Percentiles rank a stretch among this genome's conserved stretches.
Evolutionary conservation across 768 basidiomycete species (phyloP).

Genomic region (Boletus vermiculosoides): DNA sequence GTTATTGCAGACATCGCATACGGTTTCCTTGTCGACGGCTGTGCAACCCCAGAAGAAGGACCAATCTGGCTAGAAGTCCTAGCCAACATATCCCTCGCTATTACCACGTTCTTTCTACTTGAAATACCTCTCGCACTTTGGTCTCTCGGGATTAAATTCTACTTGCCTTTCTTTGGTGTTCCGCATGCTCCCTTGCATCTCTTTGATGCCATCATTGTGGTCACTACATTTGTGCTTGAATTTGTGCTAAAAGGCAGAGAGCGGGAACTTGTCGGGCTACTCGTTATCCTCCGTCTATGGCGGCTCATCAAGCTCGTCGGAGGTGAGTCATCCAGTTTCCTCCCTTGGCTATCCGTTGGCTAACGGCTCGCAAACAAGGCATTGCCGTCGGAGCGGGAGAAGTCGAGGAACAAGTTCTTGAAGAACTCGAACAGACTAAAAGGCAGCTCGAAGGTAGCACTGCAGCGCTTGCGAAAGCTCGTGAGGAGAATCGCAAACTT

Average conservation of each 20-base stretch:
- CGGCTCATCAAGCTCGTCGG: slow-evolving; percentile 73
- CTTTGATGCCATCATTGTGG: slow-evolving; percentile 70
- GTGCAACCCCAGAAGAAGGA: slow-evolving; percentile 43
- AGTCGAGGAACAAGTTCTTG: slow-evolving; percentile 52
- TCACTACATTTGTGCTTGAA: slow-evolving; percentile 74
- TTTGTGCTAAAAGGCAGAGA: slow-evolving; percentile 64
- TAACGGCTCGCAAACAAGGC: slow-evolving; percentile 40
- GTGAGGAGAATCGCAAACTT: slow-evolving; percentile 56
- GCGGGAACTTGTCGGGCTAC: slow-evolving; percentile 65
- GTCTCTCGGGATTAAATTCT: slow-evolving; percentile 61
- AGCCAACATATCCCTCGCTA: slow-evolving; percentile 58
- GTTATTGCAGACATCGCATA: slow-evolving; percentile 74
- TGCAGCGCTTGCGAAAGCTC: slow-evolving; percentile 43
- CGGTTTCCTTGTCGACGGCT: slow-evolving; percentile 57
- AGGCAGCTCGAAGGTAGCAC: slow-evolving; percentile 46
- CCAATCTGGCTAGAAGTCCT: slow-evolving; percentile 66
- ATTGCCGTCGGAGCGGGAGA: slow-evolving; percentile 76
- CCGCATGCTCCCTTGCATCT: slow-evolving; percentile 64
- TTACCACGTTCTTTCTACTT: slow-evolving; percentile 69
- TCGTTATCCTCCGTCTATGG: slow-evolving; percentile 78
- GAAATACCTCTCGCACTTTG: slow-evolving; percentile 74
- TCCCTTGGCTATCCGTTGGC: background rate
- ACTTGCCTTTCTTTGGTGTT: slow-evolving; percentile 56
- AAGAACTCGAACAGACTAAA: slow-evolving; percentile 49
- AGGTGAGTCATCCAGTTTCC: slow-evolving; percentile 34